Evolutionary conservation across 208 protist genomes (phyloP).

Genomic region (Trypanosomatidae sp.): DNA sequence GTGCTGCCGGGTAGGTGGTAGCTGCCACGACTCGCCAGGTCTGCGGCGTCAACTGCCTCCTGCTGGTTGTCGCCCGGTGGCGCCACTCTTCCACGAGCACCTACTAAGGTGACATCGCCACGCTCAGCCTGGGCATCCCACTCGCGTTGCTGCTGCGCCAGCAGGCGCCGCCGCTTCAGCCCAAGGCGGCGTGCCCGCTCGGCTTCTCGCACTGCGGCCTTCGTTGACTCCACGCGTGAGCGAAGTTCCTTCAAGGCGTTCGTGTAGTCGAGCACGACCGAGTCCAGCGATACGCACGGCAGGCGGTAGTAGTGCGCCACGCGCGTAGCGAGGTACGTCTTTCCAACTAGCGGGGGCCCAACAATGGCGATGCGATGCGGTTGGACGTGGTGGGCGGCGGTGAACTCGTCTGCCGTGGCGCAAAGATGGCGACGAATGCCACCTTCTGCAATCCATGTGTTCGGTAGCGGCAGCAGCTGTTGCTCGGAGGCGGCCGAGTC

Average conservation of each 20-base stretch:
- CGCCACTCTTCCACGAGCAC: slow-evolving; percentile 5
- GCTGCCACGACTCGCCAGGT: background rate
- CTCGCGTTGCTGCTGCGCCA: slow-evolving; percentile 31
- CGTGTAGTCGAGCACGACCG: slow-evolving; percentile 61
- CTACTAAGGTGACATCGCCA: background rate
- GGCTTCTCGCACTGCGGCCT: slow-evolving; percentile 20
- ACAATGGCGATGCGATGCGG: slow-evolving; percentile 85
- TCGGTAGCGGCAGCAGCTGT: slow-evolving; percentile 10
- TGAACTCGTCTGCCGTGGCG: slow-evolving; percentile 80
- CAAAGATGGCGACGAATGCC: slow-evolving; percentile 75
- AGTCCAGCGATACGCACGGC: slow-evolving; percentile 34
- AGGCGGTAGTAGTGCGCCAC: slow-evolving; percentile 83
- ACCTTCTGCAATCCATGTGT: slow-evolving; percentile 72
- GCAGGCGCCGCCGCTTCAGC: slow-evolving; percentile 62
- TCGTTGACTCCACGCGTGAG: slow-evolving; percentile 28
- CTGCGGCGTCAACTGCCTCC: slow-evolving; percentile 13
- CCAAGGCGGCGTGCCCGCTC: slow-evolving; percentile 50
- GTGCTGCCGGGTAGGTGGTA: background rate
- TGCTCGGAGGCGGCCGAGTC: slow-evolving; percentile 5
- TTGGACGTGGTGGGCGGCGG: slow-evolving; percentile 51
- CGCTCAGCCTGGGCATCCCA: slow-evolving; percentile 19
- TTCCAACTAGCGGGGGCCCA: slow-evolving; percentile 90
- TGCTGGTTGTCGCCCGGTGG: slow-evolving; percentile 6
- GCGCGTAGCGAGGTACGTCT: slow-evolving; percentile 60
- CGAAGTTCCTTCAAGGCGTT: slow-evolving; percentile 35